A percentile compares a stretch with the other conserved stretches of the same genome.
Evolutionary conservation across 139 green algal species (phyloP).

Genomic region (Ostreobium quekettii): DNA sequence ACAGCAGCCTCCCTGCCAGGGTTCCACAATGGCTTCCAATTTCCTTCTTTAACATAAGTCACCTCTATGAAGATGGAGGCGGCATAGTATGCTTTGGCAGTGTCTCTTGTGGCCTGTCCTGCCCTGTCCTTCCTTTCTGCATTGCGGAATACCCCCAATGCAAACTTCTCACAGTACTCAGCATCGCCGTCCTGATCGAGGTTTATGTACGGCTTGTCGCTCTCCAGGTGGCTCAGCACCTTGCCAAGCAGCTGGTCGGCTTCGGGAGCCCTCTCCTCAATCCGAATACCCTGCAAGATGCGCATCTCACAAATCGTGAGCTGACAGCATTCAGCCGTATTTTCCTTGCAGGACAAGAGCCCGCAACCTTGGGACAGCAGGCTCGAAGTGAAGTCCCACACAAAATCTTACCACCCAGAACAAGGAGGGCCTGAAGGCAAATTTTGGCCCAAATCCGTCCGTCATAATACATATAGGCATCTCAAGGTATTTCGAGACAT

Average conservation of each 20-base stretch:
- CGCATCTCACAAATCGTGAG: background rate
- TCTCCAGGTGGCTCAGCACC: conserved; percentile 40
- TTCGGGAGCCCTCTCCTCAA: conserved; percentile 41
- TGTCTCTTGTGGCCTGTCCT: conserved; percentile 50
- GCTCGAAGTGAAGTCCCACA: background rate
- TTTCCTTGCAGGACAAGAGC: no score
- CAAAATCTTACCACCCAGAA: background rate
- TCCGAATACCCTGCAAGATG: conserved; percentile 42
- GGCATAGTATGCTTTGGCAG: conserved; percentile 74
- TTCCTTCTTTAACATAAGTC: no score
- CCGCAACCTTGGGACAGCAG: background rate
- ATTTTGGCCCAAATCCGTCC: no score
- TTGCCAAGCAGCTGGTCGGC: conserved; percentile 51
- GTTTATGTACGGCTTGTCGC: conserved; percentile 39
- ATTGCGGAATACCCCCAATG: conserved; percentile 56
- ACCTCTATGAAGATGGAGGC: conserved; percentile 82
- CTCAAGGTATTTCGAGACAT: no score
- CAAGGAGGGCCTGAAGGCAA: background rate
- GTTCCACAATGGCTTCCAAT: no score
- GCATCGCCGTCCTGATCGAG: conserved; percentile 20
- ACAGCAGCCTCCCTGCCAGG: no score
- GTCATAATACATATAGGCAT: no score
- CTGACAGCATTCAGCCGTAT: no score
- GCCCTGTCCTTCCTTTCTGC: conserved; percentile 60
- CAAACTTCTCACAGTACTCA: conserved; percentile 58